Percentiles rank a stretch among this genome's conserved stretches.
Evolutionary conservation across 371 early-diverging fungal species (phyloP).

Genomic region (Encephalitozoon hellem): DNA sequence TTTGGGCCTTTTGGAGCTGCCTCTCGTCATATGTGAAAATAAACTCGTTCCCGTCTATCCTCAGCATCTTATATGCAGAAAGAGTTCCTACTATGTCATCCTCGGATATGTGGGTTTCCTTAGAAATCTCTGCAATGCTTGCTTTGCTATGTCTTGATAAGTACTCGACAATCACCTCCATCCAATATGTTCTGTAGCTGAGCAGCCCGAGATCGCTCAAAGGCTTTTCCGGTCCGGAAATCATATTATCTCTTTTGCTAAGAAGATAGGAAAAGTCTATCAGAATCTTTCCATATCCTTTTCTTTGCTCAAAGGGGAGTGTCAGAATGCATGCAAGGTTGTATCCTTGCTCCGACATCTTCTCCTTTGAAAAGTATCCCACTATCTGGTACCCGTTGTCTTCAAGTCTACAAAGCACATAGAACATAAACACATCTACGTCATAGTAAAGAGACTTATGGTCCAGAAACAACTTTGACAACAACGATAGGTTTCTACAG

Average conservation of each 20-base stretch:
- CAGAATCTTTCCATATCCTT: slow-evolving; percentile 86
- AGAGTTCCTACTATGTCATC: slow-evolving; percentile 88
- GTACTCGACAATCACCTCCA: slow-evolving; percentile 48
- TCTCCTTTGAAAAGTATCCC: slow-evolving; percentile 98
- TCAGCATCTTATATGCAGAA: slow-evolving; percentile 73
- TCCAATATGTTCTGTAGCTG: slow-evolving; percentile 63
- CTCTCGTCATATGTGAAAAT: slow-evolving; percentile 77
- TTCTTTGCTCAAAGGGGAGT: slow-evolving; percentile 91
- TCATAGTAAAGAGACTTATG: slow-evolving; percentile 99
- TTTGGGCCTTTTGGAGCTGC: slow-evolving; percentile 62
- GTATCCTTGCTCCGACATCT: slow-evolving; percentile 76
- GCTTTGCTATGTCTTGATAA: slow-evolving; percentile 34
- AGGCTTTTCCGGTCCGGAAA: slow-evolving; percentile 94
- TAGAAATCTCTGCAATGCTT: slow-evolving; percentile 71
- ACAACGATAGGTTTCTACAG: slow-evolving; percentile 86
- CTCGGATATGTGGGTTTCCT: slow-evolving; percentile 72
- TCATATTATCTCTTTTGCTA: slow-evolving; percentile 78
- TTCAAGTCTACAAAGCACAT: slow-evolving; percentile 69
- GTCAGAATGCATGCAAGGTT: slow-evolving; percentile 98
- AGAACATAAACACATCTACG: slow-evolving; percentile 94
- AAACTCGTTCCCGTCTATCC: slow-evolving; percentile 81
- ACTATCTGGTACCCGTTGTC: slow-evolving; percentile 76
- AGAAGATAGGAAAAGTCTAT: slow-evolving; percentile 90
- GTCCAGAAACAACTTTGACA: slow-evolving; percentile 94
- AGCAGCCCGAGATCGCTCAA: slow-evolving; percentile 88